Evolutionary conservation across 2,329 filamentous ascomycete species (phyloP).

Genomic region (Botrytis elliptica): DNA sequence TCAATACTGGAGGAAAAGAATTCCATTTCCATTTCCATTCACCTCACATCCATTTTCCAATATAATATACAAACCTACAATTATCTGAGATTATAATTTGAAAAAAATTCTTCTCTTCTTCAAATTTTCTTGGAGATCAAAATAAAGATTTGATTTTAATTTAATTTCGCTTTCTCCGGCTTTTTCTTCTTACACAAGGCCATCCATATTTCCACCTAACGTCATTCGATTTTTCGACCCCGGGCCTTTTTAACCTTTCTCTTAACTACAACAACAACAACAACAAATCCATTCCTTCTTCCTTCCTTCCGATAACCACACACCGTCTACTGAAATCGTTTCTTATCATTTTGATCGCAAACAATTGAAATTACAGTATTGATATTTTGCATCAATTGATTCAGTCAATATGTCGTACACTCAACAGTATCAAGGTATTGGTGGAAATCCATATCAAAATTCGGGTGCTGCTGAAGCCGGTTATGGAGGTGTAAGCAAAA

Average conservation of each 20-base stretch:
- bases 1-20: not conserved
- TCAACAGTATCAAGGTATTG: slow-evolving; percentile 53
- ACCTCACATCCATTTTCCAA: not conserved
- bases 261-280: not conserved
- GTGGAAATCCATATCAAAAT: slow-evolving; percentile 58
- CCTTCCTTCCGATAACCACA: slow-evolving; percentile 7
- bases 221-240: slow-evolving; percentile 1
- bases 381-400: slow-evolving; percentile 30
- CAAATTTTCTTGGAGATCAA: not conserved
- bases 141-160: not conserved
- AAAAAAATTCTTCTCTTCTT: not conserved
- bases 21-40: not conserved
- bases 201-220: slow-evolving; percentile 2
- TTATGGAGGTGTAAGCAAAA: slow-evolving; percentile 30
- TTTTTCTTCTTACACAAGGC: not conserved
- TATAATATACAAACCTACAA: not conserved
- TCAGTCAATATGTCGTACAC: slow-evolving; percentile 54
- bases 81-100: not conserved
- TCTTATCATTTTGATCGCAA: slow-evolving; percentile 14
- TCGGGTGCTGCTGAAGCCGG: slow-evolving; percentile 28
- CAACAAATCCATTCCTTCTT: slow-evolving; percentile 1
- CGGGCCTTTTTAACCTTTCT: slow-evolving; percentile 3
- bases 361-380: not conserved
- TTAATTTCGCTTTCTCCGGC: not conserved
- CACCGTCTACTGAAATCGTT: not conserved